Conservation (phyloP, 2,329 filamentous ascomycete species). For the Polychaeton citri region DNA sequence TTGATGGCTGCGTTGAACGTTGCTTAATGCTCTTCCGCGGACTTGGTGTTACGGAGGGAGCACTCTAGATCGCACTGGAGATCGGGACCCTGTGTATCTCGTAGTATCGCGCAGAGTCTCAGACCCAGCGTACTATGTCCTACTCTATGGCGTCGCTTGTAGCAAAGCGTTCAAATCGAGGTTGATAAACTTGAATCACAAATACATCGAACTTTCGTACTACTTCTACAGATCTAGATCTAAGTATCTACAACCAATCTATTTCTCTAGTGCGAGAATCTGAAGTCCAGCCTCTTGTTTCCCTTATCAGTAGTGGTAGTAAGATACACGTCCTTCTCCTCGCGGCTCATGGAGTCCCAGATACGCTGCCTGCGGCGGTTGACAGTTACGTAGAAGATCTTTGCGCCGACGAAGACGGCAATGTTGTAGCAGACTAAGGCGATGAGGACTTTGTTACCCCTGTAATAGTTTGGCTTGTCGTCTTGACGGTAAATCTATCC, state of each 20-base stretch:
- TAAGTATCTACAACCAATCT: neutral
- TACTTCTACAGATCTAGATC: too few relatives aligned
- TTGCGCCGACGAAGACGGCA: slow-evolving; percentile 36
- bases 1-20: too few relatives aligned
- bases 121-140: too few relatives aligned
- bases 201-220: too few relatives aligned
- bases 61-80: too few relatives aligned
- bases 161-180: too few relatives aligned
- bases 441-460: slow-evolving; percentile 42
- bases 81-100: too few relatives aligned
- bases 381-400: slow-evolving; percentile 39
- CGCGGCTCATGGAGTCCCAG: slow-evolving; percentile 37
- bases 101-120: too few relatives aligned
- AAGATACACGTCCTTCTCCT: slow-evolving; percentile 39
- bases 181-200: too few relatives aligned
- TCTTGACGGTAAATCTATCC: slow-evolving; percentile 41
- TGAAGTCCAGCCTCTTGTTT: slow-evolving; percentile 28
- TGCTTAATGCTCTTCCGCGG: too few relatives aligned
- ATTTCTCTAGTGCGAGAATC: slow-evolving; percentile 17
- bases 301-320: slow-evolving; percentile 24
- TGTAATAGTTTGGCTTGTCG: slow-evolving; percentile 41
- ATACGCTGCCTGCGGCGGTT: slow-evolving; percentile 33
- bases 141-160: too few relatives aligned
- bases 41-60: too few relatives aligned
- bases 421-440: slow-evolving; percentile 38